These are phyloP conservation scores for Berberis thunbergii DNA, from an alignment of 164 flowering plant genomes.

Conservation along the genomic window DNA sequence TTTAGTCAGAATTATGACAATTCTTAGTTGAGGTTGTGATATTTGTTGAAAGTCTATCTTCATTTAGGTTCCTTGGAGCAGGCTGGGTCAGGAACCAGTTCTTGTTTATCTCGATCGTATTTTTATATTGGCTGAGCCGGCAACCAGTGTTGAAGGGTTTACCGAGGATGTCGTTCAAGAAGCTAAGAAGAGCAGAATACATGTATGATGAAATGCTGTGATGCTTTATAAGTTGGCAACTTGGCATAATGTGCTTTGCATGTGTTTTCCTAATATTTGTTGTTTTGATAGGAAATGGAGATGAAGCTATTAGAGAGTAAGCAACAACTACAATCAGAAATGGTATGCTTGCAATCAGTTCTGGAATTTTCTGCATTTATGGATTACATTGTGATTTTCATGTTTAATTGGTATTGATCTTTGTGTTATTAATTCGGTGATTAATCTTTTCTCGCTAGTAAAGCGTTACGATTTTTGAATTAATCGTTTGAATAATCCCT, in stretches of 20 bases:
- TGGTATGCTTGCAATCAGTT: slow-evolving; percentile 39
- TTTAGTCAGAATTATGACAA: neutral
- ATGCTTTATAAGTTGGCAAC: neutral
- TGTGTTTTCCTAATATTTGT: neutral
- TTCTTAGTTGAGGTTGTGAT: too few species aligned
- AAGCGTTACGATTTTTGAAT: neutral
- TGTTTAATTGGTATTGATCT: neutral
- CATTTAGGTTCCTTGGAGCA: slow-evolving; percentile 96
- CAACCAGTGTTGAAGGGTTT: slow-evolving; percentile 72
- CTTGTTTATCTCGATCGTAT: slow-evolving; percentile 82
- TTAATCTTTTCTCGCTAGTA: too few species aligned
- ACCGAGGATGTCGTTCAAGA: slow-evolving; percentile 86
- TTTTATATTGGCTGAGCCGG: slow-evolving; percentile 83
- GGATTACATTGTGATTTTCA: neutral
- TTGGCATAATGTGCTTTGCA: neutral
- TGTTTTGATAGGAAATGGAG: slow-evolving; percentile 70
- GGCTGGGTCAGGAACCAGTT: slow-evolving; percentile 99
- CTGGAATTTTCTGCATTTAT: neutral
- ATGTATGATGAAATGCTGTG: slow-evolving; percentile 35
- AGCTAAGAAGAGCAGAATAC: slow-evolving; percentile 66
- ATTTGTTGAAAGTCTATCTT: neutral
- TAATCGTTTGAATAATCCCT: neutral
- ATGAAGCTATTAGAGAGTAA: slow-evolving; percentile 64
- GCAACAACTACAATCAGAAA: slow-evolving; percentile 51
- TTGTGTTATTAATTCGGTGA: too few species aligned